Evolutionary conservation across 768 basidiomycete genomes (phyloP).

Genomic region (Boletus reticulatus): DNA sequence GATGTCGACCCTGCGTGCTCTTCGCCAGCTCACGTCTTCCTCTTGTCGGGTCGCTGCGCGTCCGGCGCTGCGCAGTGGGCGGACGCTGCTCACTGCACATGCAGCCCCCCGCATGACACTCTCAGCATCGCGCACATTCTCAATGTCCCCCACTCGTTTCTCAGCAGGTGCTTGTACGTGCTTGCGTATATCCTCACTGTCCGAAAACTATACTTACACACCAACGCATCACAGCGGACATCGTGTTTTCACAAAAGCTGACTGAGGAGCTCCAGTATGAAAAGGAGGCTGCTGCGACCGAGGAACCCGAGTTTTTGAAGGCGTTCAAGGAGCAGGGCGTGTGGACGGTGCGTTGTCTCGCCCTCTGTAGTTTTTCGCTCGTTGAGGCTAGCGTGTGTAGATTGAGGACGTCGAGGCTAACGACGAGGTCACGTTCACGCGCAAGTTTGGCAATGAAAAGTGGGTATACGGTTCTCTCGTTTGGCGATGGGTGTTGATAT

Average conservation of each 20-base stretch:
- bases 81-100: conserved; percentile 14
- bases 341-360: conserved; percentile 59
- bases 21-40: conserved; percentile 52
- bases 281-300: conserved; percentile 47
- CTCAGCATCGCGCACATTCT: conserved; percentile 39
- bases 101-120: conserved; percentile 14
- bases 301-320: conserved; percentile 74
- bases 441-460: conserved; percentile 90
- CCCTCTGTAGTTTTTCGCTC: background rate
- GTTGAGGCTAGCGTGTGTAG: conserved; percentile 32
- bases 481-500: no score
- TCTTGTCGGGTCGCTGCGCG: conserved; percentile 39
- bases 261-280: conserved; percentile 86
- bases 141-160: conserved; percentile 36
- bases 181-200: background rate
- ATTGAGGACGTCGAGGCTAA: conserved; percentile 67
- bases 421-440: conserved; percentile 80
- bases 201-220: no score
- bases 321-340: conserved; percentile 68
- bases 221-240: conserved; percentile 53
- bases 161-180: conserved; percentile 45
- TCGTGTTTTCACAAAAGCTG: conserved; percentile 71
- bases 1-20: conserved; percentile 64
- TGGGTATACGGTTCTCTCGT: conserved; percentile 39
- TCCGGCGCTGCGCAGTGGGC: conserved; percentile 23